These are phyloP conservation scores for Apiotrichum laibachii DNA, from an alignment of 1,284 basidiomycete species.

Conservation along the genomic window DNA sequence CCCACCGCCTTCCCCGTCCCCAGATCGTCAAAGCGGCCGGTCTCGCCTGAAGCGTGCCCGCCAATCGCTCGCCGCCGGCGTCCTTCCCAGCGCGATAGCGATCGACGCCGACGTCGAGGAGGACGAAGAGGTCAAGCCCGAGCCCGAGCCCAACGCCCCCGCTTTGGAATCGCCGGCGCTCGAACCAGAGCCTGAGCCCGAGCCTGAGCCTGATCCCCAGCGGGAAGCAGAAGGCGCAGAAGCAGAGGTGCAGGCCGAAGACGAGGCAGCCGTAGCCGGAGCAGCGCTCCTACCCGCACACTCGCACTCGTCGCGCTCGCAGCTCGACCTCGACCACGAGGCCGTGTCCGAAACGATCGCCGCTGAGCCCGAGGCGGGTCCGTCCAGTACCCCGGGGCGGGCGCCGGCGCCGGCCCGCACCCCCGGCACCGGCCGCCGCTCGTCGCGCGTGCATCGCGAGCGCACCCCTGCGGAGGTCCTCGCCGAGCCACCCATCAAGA, in stretches of 20 bases:
- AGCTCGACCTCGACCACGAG: too few species aligned
- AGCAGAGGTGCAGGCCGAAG: too few species aligned
- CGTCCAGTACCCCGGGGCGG: too few species aligned
- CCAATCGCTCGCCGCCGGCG: not conserved
- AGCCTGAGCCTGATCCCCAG: not conserved
- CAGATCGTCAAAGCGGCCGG: too few species aligned
- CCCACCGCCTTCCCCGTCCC: not conserved
- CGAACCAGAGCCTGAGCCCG: not conserved
- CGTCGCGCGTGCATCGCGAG: not conserved
- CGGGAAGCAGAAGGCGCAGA: not conserved
- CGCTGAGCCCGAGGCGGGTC: too few species aligned
- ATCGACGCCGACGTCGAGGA: not conserved
- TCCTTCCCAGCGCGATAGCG: not conserved
- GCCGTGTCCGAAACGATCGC: too few species aligned
- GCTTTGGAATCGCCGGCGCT: not conserved
- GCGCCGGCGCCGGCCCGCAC: too few species aligned
- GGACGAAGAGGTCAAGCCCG: too few species aligned
- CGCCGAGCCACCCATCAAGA: constrained; percentile 23
- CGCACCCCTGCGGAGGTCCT: constrained; percentile 21
- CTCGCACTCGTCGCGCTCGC: too few species aligned
- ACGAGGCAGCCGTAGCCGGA: too few species aligned
- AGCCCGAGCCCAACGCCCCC: too few species aligned
- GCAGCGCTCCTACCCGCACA: too few species aligned
- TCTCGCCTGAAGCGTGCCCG: not conserved
- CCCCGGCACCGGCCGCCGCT: not conserved